Evolutionary conservation across 345 rosid species (phyloP), one percentile per base, ranked within the genome.

Genomic region (Eutrema japonicum): DNA sequence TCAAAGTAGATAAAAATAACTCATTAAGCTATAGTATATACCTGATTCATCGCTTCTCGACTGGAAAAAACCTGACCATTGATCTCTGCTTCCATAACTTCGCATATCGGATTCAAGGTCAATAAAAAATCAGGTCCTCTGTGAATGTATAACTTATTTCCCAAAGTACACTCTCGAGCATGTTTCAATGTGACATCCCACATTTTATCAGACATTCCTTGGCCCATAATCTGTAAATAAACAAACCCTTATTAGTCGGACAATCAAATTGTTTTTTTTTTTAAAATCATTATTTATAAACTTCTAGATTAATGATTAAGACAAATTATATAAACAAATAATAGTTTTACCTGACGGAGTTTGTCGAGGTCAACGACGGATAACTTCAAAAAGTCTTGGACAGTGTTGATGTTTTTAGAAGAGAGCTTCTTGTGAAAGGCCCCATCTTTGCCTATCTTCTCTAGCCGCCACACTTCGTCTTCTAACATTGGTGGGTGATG

Each of bases 381-480:
- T 72, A 85, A 27, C 72, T 89, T 89, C 72, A 94, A 56, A 78
- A 94, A 89, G 40, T 94, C 97, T 80, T 91, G 97, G 3, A 94
- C 97, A 3, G 86, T 77, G 13, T 81, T 71, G 56, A 94, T 79
- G 32, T 79, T 71, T 0, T 33, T 12, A 12, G 70, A 43, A 3
- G 82, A 6, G 41, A 94, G 85, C 80, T 85, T 94, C 72, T 71
- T 89, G 78, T 93, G 97, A 72, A 93, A 93, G 43, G 89, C 89
- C 36, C 98, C 98, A 41, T 80, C 96, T 83, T 91, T 93, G 18
- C 94, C 94, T 29, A 93, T 89, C 82, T 88, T 93, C 83, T 86
- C 85, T 6, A 90, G 90, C 38, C 98, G 87, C 96, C 98, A 90
- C 32, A 93, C 96, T 38, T 93, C 89, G 68, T 93, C 98, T 3